Evolutionary conservation across 768 basidiomycete genomes (phyloP), one percentile per base, ranked within the genome.

Genomic region (Agrocybe pediades): DNA sequence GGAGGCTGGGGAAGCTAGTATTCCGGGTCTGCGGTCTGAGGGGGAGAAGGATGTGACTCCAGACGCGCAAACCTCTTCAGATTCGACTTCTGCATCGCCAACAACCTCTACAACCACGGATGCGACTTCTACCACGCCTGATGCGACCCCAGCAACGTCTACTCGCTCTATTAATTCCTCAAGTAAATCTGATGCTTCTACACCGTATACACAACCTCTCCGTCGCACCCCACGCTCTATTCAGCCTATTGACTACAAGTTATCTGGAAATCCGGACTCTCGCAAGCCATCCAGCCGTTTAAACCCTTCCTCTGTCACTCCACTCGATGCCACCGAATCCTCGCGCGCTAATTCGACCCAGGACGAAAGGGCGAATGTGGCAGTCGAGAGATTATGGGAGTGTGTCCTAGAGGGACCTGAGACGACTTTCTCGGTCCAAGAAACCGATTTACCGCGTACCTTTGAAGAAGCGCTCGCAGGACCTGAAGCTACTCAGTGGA

Each of bases 401-500:
- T 27, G 26, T n/a, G 21, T 17, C 50, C 46, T 47, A 29, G 26
- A 55, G 15, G 29, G 15, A 30, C 7, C 29, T 6, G 29, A 30
- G 29, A 6, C 15, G 6, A 7, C 29, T 7, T 30, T 7, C 15
- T 30, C 29, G 15, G 29, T 15, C 29, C 29, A 30, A 30, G 29
- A 30, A 30, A 6, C 29, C 15, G 29, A 30, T 15, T 7, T 15
- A 15, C 29, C 29, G 6, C 29, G 29, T 6, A 30, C 29, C 6
- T 15, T 15, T 15, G 29, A 30, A 30, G 29, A 30, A 30, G 72
- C 0, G 75, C 70, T 4, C 27, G 49, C 39, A 23, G 54, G 54
- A 44, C 11, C 19, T 6, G 54, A 63, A 29, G 16, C 41, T 24
- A 11, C 46, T 0, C 30, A 63, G 21, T 68, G 61, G 68, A 51